Conservation (phyloP, 257 asterid genomes). For the Fraxinus quadrangulata region DNA sequence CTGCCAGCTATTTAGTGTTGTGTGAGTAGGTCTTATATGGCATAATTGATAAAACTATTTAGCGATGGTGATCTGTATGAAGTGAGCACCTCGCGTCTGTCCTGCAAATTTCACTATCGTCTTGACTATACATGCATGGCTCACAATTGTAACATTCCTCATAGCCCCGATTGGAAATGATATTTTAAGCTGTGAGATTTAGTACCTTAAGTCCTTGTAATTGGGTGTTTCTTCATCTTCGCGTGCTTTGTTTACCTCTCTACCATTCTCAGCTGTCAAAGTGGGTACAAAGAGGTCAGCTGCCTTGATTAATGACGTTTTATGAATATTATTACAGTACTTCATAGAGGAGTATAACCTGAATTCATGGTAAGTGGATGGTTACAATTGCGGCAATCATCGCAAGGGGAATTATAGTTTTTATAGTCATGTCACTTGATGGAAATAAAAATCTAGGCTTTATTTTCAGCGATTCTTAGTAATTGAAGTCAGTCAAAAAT, state of each 20-base stretch:
- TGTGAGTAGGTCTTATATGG: neutral
- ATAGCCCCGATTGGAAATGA: neutral
- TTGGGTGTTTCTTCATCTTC: neutral
- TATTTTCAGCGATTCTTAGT: slow-evolving; percentile 22
- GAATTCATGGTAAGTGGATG: neutral
- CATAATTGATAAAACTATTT: neutral
- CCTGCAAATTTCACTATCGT: neutral
- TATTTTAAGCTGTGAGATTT: neutral
- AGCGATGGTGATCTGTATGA: neutral
- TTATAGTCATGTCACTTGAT: neutral
- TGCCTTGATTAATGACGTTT: neutral
- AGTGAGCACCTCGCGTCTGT: neutral
- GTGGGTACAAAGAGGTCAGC: neutral
- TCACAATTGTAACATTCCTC: neutral
- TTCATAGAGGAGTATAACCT: neutral
- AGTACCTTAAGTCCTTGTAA: neutral
- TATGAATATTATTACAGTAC: neutral
- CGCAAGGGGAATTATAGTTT: neutral
- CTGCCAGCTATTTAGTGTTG: neutral
- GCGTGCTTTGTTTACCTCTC: neutral
- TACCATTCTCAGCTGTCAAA: neutral
- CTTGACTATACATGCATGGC: slow-evolving; percentile 10
- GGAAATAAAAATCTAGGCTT: slow-evolving; percentile 18
- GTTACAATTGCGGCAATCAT: slow-evolving; percentile 8
- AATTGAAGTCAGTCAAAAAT: slow-evolving; percentile 11